Percentiles rank a stretch among this genome's conserved stretches.
phyloP scores from a whole-genome alignment of 2,329 filamentous ascomycete genomes.

The Trichothecium roseum region DNA sequence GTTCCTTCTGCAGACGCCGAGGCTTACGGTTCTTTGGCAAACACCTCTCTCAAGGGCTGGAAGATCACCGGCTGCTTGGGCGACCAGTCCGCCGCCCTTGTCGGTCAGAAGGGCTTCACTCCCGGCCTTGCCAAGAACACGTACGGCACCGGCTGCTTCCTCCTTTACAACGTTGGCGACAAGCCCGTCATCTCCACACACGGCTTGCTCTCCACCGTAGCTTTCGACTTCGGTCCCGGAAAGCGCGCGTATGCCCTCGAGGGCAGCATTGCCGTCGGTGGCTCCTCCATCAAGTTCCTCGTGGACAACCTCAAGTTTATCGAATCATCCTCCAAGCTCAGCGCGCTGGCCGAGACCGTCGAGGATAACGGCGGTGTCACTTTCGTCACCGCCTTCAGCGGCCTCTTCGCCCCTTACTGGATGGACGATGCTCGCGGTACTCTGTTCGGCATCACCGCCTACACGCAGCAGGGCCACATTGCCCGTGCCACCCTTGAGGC shows the following conservation, averaged over 20 bases:
- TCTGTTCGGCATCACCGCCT: slow-evolving; percentile 67
- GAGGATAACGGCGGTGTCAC: slow-evolving; percentile 65
- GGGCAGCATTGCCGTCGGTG: slow-evolving; percentile 67
- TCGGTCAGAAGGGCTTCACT: slow-evolving; percentile 69
- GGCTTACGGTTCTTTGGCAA: slow-evolving; percentile 55
- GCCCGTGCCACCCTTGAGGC: slow-evolving; percentile 72
- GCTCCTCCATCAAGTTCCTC: slow-evolving; percentile 63
- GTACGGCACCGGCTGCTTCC: slow-evolving; percentile 76
- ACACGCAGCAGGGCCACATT: slow-evolving; percentile 67
- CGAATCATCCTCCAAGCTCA: slow-evolving; percentile 33
- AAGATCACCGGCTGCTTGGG: slow-evolving; percentile 70
- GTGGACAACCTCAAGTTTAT: slow-evolving; percentile 48
- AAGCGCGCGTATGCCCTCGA: slow-evolving; percentile 67
- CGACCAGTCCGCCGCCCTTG: slow-evolving; percentile 72
- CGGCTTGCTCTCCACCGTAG: slow-evolving; percentile 67
- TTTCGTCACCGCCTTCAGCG: slow-evolving; percentile 72
- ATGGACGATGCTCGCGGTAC: slow-evolving; percentile 75
- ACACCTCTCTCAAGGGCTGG: slow-evolving; percentile 53
- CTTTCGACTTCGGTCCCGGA: slow-evolving; percentile 59
- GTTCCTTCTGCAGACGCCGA: slow-evolving; percentile 61
- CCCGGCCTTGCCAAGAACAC: slow-evolving; percentile 76
- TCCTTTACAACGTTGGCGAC: slow-evolving; percentile 72
- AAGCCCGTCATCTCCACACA: slow-evolving; percentile 72
- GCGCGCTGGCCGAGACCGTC: slow-evolving; percentile 35
- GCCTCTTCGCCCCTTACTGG: slow-evolving; percentile 77